phyloP scores from a whole-genome alignment of 2,329 filamentous ascomycete species.

The Trichoderma asperellum region DNA sequence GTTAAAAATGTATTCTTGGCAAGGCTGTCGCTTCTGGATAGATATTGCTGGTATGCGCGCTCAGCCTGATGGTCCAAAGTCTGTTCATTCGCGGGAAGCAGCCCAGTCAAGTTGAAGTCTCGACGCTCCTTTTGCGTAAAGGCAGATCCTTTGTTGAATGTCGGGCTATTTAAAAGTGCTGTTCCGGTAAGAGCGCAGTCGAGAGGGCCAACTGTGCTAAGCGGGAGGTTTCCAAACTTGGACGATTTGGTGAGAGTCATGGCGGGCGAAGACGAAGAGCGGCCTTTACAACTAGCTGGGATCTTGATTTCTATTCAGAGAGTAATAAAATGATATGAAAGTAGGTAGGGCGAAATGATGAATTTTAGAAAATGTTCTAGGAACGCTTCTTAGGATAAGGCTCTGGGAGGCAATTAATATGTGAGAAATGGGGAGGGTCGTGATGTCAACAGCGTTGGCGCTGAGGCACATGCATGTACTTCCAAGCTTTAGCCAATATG shows the following conservation, averaged over 20 bases:
- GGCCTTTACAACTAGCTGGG: neutral
- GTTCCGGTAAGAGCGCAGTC: constrained; percentile 44
- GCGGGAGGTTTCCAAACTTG: constrained; percentile 41
- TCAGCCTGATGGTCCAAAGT: constrained; percentile 75
- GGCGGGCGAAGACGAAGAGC: neutral
- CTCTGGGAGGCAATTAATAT: neutral
- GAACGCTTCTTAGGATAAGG: neutral
- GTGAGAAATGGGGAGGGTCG: neutral
- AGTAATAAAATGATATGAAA: neutral
- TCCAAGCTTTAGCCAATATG: neutral
- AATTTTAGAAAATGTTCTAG: neutral
- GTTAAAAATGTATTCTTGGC: constrained; percentile 89
- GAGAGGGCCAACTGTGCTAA: constrained; percentile 44
- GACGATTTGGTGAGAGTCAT: constrained; percentile 30
- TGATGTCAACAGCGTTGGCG: neutral
- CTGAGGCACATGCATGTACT: constrained; percentile 2
- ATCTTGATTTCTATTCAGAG: neutral
- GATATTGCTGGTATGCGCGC: constrained; percentile 82
- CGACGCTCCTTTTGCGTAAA: constrained; percentile 71
- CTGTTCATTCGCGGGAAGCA: constrained; percentile 73
- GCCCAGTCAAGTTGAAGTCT: constrained; percentile 70
- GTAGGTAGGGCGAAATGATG: neutral
- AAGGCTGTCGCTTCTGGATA: constrained; percentile 62
- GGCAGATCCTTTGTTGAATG: constrained; percentile 80
- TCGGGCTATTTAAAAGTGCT: constrained; percentile 43